A percentile compares a stretch with the other conserved stretches of the same genome.
Evolutionary conservation across 164 flowering plant genomes (phyloP).

Genomic region (Aristolochia fimbriata): DNA sequence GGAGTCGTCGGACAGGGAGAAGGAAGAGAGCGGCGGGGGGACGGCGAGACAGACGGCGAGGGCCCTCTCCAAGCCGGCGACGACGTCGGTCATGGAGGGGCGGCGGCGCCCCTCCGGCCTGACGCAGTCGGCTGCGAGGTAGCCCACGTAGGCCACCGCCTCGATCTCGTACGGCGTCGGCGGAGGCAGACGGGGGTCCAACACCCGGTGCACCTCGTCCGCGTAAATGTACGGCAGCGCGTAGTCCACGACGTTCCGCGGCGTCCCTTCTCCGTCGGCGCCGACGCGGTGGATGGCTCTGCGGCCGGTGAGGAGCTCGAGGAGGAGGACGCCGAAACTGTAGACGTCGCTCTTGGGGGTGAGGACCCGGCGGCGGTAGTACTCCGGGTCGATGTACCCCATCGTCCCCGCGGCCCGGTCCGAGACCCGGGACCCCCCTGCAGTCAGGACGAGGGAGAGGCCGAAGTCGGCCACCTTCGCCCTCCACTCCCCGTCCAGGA

Average conservation of each 20-base stretch:
- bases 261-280: slow-evolving; percentile 16
- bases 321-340: slow-evolving; percentile 68
- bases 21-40: slow-evolving; percentile 9
- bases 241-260: slow-evolving; percentile 71
- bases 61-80: slow-evolving; percentile 51
- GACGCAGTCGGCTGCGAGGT: slow-evolving; percentile 74
- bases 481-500: slow-evolving; percentile 49
- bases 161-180: slow-evolving; percentile 83
- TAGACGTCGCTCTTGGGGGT: slow-evolving; percentile 77
- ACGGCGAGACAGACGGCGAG: slow-evolving; percentile 35
- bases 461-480: slow-evolving; percentile 89
- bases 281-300: slow-evolving; percentile 58
- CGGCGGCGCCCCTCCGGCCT: slow-evolving; percentile 39
- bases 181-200: slow-evolving; percentile 54
- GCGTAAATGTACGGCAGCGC: slow-evolving; percentile 46
- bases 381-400: slow-evolving; percentile 89
- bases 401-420: slow-evolving; percentile 66
- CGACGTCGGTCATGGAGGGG: slow-evolving; percentile 64
- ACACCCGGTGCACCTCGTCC: slow-evolving; percentile 51
- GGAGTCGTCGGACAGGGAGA: neutral
- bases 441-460: slow-evolving; percentile 56
- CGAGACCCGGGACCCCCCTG: slow-evolving; percentile 42
- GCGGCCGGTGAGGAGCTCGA: slow-evolving; percentile 62
- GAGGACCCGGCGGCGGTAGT: slow-evolving; percentile 56
- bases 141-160: slow-evolving; percentile 57